phyloP scores from a whole-genome alignment of 129 eudicot species.

The Helichrysum umbraculigerum region DNA sequence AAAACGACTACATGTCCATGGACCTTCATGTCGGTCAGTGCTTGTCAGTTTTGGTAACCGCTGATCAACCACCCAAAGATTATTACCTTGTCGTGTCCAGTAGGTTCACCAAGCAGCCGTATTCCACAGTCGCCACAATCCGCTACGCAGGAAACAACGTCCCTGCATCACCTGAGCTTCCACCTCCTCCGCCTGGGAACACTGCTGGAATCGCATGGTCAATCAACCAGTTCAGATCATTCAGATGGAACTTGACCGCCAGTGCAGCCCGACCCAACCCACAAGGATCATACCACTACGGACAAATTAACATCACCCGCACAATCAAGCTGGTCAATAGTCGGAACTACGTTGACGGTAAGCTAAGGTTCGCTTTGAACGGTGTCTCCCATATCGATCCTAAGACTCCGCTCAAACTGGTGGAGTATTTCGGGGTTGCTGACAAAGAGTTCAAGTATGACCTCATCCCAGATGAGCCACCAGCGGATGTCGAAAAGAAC shows the following conservation, averaged over 20 bases:
- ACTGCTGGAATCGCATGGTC: conserved; percentile 65
- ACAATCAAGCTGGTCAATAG: conserved; percentile 68
- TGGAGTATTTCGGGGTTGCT: conserved; percentile 55
- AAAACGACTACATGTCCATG: conserved; percentile 62
- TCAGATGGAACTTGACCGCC: conserved; percentile 90
- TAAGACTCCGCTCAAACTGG: conserved; percentile 73
- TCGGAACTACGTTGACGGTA: conserved; percentile 50
- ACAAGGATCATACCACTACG: conserved; percentile 93
- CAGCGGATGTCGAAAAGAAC: conserved; percentile 25
- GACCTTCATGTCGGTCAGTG: conserved; percentile 94
- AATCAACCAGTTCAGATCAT: conserved; percentile 81
- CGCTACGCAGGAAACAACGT: conserved; percentile 49
- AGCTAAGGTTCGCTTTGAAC: conserved; percentile 72
- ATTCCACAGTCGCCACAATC: conserved; percentile 47
- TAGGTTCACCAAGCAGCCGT: conserved; percentile 56
- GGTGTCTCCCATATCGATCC: conserved; percentile 68
- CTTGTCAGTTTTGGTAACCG: conserved; percentile 67
- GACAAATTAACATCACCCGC: conserved; percentile 88
- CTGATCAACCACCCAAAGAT: conserved; percentile 69
- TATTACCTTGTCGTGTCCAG: conserved; percentile 74
- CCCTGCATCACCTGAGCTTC: conserved; percentile 40
- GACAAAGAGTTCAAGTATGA: conserved; percentile 61
- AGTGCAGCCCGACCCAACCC: conserved; percentile 99
- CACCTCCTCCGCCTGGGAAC: conserved; percentile 60
- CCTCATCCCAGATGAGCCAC: conserved; percentile 59